Conservation (phyloP, 805 yeast genomes). For the Candida silvatica region DNA sequence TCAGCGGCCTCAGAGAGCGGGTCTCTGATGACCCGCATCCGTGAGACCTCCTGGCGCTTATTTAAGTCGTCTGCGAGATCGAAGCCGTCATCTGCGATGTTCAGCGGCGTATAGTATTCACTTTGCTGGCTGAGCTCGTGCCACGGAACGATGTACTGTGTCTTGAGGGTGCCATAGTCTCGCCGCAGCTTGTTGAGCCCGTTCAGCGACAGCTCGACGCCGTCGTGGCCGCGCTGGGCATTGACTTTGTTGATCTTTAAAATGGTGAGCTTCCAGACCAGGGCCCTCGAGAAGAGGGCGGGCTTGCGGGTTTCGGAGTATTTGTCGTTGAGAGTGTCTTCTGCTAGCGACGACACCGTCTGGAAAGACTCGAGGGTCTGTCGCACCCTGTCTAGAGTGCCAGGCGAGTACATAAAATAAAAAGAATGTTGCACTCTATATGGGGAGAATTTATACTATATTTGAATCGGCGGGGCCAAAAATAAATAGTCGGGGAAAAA, state of each 20-base stretch:
- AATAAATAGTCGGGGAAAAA: too few relatives aligned
- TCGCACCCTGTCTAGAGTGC: slow-evolving; percentile 1
- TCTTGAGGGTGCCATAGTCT: slow-evolving; percentile 12
- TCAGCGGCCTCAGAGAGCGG: slow-evolving; percentile 6
- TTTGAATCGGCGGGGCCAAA: too few relatives aligned
- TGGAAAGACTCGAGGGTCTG: slow-evolving; percentile 4
- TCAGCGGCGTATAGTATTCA: slow-evolving; percentile 12
- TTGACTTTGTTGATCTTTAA: slow-evolving; percentile 8
- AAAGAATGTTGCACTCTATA: too few relatives aligned
- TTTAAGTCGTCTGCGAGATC: slow-evolving; percentile 18
- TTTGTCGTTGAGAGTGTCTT: slow-evolving; percentile 5
- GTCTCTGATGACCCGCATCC: slow-evolving; percentile 3
- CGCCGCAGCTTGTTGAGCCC: slow-evolving; percentile 11
- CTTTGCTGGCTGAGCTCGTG: slow-evolving; percentile 18
- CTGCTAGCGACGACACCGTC: slow-evolving; percentile 5
- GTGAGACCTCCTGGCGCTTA: slow-evolving; percentile 5
- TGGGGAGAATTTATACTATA: too few relatives aligned
- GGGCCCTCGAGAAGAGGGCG: slow-evolving; percentile 10
- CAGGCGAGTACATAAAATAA: too few relatives aligned
- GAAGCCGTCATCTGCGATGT: slow-evolving; percentile 8
- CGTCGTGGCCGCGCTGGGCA: slow-evolving; percentile 1
- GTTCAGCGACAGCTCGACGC: slow-evolving; percentile 8
- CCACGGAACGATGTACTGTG: slow-evolving; percentile 26
- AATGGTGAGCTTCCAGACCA: slow-evolving; percentile 13
- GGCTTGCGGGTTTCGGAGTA: slow-evolving; percentile 5